Evolutionary conservation across 2,329 filamentous ascomycete species (phyloP).

Genomic region (Laburnicola sp.): DNA sequence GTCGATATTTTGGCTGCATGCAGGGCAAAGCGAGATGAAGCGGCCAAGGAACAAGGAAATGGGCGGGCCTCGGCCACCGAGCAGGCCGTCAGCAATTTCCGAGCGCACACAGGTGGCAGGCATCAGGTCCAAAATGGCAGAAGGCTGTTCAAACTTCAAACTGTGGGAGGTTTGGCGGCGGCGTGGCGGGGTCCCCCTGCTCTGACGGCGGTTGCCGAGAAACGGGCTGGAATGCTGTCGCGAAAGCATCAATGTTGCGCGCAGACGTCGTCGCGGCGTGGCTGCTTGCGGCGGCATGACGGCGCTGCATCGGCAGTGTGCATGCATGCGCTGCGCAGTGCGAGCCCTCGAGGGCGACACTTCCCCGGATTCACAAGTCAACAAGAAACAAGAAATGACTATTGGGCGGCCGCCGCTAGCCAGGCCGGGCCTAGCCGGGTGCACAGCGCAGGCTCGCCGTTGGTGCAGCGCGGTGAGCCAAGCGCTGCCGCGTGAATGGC

Average conservation of each 20-base stretch:
- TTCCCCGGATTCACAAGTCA: conserved; percentile 31
- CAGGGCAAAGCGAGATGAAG: conserved; percentile 5
- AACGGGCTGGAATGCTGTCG: too few species aligned
- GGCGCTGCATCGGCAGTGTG: neutral
- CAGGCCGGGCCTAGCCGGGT: conserved; percentile 19
- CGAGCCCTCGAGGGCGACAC: too few species aligned
- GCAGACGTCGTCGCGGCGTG: too few species aligned
- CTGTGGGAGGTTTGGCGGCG: too few species aligned
- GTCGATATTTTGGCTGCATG: neutral
- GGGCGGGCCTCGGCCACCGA: neutral
- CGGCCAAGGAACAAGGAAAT: conserved; percentile 4
- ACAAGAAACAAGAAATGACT: neutral
- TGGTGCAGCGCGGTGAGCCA: conserved; percentile 16
- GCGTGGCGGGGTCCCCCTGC: too few species aligned
- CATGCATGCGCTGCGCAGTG: neutral
- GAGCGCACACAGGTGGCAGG: too few species aligned
- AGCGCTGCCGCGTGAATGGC: conserved; percentile 13
- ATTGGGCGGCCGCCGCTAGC: conserved; percentile 31
- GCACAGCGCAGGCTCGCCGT: conserved; percentile 24
- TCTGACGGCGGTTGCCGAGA: too few species aligned
- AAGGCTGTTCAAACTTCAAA: too few species aligned
- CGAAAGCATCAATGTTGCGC: too few species aligned
- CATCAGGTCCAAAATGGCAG: too few species aligned
- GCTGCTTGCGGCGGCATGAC: neutral
- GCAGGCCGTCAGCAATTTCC: neutral